Percentiles rank a stretch among this genome's conserved stretches.
Conservation (phyloP, 169 alveolate species). For the Amoebophrya sp. region DNA sequence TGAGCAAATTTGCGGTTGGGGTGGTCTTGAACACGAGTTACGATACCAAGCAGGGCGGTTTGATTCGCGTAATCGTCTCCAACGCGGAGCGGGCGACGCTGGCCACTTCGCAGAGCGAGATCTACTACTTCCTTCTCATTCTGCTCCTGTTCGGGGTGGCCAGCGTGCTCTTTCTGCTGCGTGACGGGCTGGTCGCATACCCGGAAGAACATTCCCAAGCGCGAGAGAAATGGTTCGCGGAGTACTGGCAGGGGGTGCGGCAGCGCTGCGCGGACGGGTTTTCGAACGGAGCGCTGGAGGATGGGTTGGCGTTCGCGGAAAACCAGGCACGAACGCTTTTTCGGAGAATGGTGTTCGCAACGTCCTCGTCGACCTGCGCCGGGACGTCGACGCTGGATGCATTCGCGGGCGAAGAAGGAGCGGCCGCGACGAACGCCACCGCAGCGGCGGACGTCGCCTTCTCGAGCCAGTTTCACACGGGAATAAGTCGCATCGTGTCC, state of each 20-base stretch:
- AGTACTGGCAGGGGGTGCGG: neutral
- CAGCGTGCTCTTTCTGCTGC: neutral
- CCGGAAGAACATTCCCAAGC: neutral
- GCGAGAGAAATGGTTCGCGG: neutral
- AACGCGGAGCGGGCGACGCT: conserved; percentile 2
- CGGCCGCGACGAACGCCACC: no score
- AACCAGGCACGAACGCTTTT: no score
- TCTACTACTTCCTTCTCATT: neutral
- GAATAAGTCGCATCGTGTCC: no score
- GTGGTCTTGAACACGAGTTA: neutral
- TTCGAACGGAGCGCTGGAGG: no score
- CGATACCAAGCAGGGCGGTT: neutral
- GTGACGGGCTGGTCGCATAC: neutral
- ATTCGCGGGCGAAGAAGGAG: no score
- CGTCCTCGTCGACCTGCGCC: no score
- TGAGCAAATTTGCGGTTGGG: neutral
- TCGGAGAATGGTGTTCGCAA: no score
- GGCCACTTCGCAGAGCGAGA: neutral
- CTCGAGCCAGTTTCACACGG: no score
- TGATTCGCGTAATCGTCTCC: neutral
- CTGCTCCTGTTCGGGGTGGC: neutral
- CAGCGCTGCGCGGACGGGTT: no score
- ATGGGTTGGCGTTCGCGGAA: no score
- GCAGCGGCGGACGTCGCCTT: no score
- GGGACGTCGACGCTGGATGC: no score